Percentiles rank a stretch among this genome's conserved stretches.
phyloP scores from a whole-genome alignment of 73 alveolate species.

The Urostyla sp. region DNA sequence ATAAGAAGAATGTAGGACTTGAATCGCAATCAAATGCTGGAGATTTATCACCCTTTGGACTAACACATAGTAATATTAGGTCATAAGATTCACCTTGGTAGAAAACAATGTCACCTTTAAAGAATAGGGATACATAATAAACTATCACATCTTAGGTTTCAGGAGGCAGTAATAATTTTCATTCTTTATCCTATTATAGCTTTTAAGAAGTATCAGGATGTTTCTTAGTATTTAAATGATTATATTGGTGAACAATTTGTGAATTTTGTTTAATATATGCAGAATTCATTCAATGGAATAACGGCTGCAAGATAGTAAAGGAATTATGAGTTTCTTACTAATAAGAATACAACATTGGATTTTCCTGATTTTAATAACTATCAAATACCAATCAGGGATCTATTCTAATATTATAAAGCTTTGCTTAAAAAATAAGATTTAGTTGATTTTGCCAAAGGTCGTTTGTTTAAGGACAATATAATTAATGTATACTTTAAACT shows the following conservation, averaged over 20 bases:
- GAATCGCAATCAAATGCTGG: not conserved
- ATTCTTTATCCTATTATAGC: not conserved
- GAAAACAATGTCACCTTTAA: not conserved
- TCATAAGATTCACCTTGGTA: not conserved
- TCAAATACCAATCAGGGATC: slow-evolving; percentile 30
- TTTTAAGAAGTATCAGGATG: slow-evolving; percentile 35
- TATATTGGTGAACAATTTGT: slow-evolving; percentile 51
- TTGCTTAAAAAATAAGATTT: slow-evolving; percentile 36
- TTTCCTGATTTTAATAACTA: slow-evolving; percentile 39
- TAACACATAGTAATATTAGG: not conserved
- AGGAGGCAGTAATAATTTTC: not conserved
- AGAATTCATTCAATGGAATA: not conserved
- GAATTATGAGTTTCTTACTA: not conserved
- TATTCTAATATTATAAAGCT: slow-evolving; percentile 43
- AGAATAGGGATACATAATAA: slow-evolving; percentile 16
- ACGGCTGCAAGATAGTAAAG: not conserved
- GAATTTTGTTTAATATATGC: slow-evolving; percentile 10
- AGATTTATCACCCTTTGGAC: not conserved
- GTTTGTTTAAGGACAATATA: slow-evolving; percentile 21
- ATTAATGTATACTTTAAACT: slow-evolving; percentile 40
- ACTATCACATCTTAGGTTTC: slow-evolving; percentile 19
- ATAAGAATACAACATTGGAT: not conserved
- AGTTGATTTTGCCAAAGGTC: slow-evolving; percentile 29
- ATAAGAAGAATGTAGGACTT: not conserved
- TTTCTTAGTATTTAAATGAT: slow-evolving; percentile 12